Evolutionary conservation across 495 filamentous ascomycete species (phyloP).

Genomic region (Podospora pseudoanserina): DNA sequence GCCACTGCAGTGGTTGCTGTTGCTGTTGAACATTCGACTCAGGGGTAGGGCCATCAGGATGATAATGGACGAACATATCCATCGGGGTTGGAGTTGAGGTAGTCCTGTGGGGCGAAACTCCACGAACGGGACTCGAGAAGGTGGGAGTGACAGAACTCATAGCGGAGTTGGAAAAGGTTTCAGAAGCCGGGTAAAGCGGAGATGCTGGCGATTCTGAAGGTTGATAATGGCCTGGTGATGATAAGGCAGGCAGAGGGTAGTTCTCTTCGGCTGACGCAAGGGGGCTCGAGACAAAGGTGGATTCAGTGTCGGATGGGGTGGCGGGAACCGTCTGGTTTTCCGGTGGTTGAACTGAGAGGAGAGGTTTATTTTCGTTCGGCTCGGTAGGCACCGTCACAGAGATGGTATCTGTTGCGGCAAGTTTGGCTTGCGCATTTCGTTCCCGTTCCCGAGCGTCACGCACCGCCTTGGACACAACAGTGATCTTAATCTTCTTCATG

Average conservation of each 20-base stretch:
- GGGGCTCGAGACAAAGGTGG: constrained; percentile 10
- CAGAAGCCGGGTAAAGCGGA: constrained; percentile 6
- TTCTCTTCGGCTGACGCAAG: constrained; percentile 4
- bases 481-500: constrained; percentile 73
- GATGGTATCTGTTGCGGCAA: constrained; percentile 24
- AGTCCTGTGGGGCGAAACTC: constrained; percentile 9
- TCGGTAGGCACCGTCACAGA: constrained; percentile 12
- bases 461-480: constrained; percentile 66
- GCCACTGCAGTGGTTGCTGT: constrained; percentile 34
- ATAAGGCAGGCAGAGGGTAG: constrained; percentile 10
- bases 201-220: constrained; percentile 6
- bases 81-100: neutral
- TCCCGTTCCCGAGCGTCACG: constrained; percentile 52
- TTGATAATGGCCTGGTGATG: neutral
- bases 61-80: constrained; percentile 36
- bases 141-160: neutral
- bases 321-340: neutral
- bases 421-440: constrained; percentile 29
- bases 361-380: constrained; percentile 11
- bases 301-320: neutral
- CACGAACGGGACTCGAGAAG: constrained; percentile 9
- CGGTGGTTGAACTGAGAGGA: constrained; percentile 7
- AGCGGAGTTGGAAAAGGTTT: constrained; percentile 6
- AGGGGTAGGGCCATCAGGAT: constrained; percentile 37
- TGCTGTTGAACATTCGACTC: constrained; percentile 19